These are phyloP conservation scores for Calonectria pseudoreteaudii DNA, from an alignment of 2,329 filamentous ascomycete species.

Conservation along the genomic window DNA sequence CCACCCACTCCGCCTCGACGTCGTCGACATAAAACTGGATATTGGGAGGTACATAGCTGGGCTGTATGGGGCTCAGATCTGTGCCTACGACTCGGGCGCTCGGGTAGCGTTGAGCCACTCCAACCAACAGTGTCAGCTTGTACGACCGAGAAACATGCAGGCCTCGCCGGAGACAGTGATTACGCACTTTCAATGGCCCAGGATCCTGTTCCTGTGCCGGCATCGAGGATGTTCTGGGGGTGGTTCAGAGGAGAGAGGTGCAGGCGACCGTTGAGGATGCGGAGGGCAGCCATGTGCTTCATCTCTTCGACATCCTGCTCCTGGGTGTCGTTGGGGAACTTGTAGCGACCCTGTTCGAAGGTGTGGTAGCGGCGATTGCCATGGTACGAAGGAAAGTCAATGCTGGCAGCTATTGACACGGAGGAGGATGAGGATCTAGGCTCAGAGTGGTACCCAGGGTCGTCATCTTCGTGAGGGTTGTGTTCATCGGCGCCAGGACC, in stretches of 20 bases:
- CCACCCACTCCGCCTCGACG: conserved; percentile 44
- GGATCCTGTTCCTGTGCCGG: conserved; percentile 48
- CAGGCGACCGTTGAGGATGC: conserved; percentile 49
- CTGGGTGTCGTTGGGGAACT: conserved; percentile 53
- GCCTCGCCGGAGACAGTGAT: not conserved
- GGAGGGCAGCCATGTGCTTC: conserved; percentile 51
- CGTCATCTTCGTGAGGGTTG: not conserved
- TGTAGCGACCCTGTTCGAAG: conserved; percentile 51
- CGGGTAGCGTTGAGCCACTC: conserved; percentile 49
- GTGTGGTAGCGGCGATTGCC: conserved; percentile 54
- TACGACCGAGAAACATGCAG: not conserved
- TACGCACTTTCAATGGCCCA: conserved; percentile 58
- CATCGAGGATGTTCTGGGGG: conserved; percentile 50
- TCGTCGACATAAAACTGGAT: conserved; percentile 50
- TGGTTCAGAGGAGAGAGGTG: conserved; percentile 55
- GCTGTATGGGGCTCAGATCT: conserved; percentile 53
- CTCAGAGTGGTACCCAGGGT: not conserved
- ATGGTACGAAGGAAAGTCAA: conserved; percentile 52
- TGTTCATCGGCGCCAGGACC: not conserved
- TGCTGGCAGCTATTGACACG: conserved; percentile 29
- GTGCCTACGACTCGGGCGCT: conserved; percentile 50
- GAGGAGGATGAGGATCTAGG: not conserved
- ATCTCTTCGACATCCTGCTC: conserved; percentile 57
- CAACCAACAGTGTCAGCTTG: not conserved
- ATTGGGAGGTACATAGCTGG: conserved; percentile 51